Base-by-base conservation (phyloP, 2,329 filamentous ascomycete genomes). In the Tolypocladium sp. region DNA sequence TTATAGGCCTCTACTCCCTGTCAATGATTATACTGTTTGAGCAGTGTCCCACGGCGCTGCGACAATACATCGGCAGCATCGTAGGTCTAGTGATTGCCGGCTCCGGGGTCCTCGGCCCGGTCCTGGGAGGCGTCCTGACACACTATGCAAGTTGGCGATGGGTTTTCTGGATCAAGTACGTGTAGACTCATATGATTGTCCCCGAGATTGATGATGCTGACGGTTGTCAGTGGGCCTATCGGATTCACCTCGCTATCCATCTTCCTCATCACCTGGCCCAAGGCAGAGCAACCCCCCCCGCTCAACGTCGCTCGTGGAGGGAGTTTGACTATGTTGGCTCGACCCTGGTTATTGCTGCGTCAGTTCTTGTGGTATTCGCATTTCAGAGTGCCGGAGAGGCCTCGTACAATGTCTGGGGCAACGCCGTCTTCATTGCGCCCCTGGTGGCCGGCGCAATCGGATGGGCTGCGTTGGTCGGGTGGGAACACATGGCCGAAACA, bases 81-180 rank as follows among this genome's bases (percentile, higher is more conserved):
- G 74, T 83, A 4, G 82, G 81, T 0, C 67, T 80, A 22, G 74
- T 82, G 2, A 68, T 83, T 53, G 77, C 78, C 27, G 62, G 75
- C 27, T 72, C 79, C 6, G 80, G 80, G 17, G 76, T 82, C 2
- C 66, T 82, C 30, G 81, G 81, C 0, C 81, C 81, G 0, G 70
- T 83, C 1, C 65, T 83, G 20, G 81, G 81, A 22, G 81, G 80
- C 2, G 40, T 81, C 5, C 63, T 84, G 46, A 81, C 80, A 1
- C 67, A 79, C 20, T 82, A 79, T 57, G 66, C 73, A 1, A 76
- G 69, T 12, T 84, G 81, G 81, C 70, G 78, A 61, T 83, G 80
- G 77, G 73, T 84, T 2, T 85, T 85, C 67, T 84, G 80, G 79
- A 80, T 85, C 65, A 85, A 85, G 80, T 82, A 64, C 12, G 53